Conservation (phyloP, 345 rosid genomes). For the Turritis glabra region DNA sequence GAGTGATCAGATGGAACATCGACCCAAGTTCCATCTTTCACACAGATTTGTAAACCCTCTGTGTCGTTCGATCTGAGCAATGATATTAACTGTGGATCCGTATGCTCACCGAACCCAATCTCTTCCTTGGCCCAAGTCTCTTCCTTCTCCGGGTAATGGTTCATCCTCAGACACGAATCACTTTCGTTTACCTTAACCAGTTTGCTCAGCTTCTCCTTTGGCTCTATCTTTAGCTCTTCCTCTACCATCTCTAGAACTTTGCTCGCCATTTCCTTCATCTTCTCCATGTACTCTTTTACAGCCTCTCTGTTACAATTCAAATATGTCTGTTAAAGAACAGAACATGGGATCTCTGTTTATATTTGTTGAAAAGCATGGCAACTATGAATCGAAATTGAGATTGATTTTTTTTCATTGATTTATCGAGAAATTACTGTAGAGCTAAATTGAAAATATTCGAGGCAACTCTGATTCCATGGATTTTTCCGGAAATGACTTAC, state of each 20-base stretch:
- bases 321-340: neutral
- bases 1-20: slow-evolving; percentile 75
- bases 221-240: slow-evolving; percentile 59
- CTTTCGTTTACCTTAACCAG: slow-evolving; percentile 61
- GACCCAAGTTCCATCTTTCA: slow-evolving; percentile 67
- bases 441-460: too few relatives aligned
- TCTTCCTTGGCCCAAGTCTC: slow-evolving; percentile 25
- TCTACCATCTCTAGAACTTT: slow-evolving; percentile 69
- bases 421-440: too few relatives aligned
- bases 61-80: slow-evolving; percentile 78
- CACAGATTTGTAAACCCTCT: slow-evolving; percentile 72
- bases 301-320: slow-evolving; percentile 48
- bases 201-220: slow-evolving; percentile 56
- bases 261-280: slow-evolving; percentile 60
- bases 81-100: slow-evolving; percentile 91
- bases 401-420: too few relatives aligned
- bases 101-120: slow-evolving; percentile 83
- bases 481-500: too few relatives aligned
- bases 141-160: slow-evolving; percentile 70
- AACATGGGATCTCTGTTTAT: neutral
- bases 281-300: slow-evolving; percentile 54
- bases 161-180: slow-evolving; percentile 79
- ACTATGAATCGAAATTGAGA: too few relatives aligned
- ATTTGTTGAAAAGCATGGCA: too few relatives aligned
- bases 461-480: too few relatives aligned